Conservation (phyloP, 177 flowering plant species). For the Telopea speciosissima region DNA sequence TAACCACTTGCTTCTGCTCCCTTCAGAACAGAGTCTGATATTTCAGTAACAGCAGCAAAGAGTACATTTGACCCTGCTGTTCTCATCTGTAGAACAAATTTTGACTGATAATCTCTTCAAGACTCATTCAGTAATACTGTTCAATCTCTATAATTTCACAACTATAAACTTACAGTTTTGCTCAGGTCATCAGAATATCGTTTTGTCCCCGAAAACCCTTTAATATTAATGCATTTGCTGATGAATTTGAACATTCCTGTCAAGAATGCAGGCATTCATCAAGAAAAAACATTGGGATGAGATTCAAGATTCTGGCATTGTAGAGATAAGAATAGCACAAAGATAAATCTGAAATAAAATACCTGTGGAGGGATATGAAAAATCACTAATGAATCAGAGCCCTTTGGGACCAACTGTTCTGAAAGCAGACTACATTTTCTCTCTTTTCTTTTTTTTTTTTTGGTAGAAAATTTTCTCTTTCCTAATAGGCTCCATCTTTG, state of each 20-base stretch:
- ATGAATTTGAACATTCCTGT: conserved; percentile 83
- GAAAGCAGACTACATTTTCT: no score
- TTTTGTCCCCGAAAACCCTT: conserved; percentile 86
- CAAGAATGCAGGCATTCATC: conserved; percentile 10
- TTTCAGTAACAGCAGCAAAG: conserved; percentile 83
- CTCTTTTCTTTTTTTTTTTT: no score
- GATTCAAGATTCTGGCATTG: background rate
- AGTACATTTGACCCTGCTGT: conserved; percentile 89
- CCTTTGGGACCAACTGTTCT: no score
- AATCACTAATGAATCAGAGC: no score
- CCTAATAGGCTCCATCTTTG: no score
- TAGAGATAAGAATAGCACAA: background rate
- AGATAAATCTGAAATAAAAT: background rate
- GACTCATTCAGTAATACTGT: background rate
- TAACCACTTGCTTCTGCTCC: conserved; percentile 92
- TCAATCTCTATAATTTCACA: background rate
- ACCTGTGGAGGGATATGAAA: background rate
- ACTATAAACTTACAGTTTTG: conserved; percentile 56
- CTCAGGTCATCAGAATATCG: conserved; percentile 91
- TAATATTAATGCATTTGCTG: conserved; percentile 60
- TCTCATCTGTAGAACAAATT: conserved; percentile 46
- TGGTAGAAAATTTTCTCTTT: no score
- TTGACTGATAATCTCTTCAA: conserved; percentile 1
- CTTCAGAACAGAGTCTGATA: conserved; percentile 81
- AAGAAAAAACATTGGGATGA: background rate